phyloP scores from a whole-genome alignment of 2,329 filamentous ascomycete species.

The Lasiodiplodia theobromae region DNA sequence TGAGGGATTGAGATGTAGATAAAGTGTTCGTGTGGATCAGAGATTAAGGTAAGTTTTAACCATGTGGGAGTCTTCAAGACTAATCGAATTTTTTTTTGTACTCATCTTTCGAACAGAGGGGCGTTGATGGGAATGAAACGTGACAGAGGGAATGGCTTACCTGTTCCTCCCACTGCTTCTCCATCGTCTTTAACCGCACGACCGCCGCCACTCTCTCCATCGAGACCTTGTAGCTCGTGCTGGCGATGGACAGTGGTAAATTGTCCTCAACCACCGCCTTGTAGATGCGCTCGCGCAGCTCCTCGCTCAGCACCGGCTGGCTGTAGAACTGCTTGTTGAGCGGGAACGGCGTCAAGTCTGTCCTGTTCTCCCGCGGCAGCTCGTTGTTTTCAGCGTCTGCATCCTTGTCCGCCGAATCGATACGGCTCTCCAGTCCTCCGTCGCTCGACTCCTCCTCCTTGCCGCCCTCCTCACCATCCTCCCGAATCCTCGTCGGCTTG shows the following conservation, averaged over 20 bases:
- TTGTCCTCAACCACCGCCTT: slow-evolving; percentile 27
- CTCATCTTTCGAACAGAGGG: slow-evolving; percentile 65
- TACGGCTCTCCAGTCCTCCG: slow-evolving; percentile 34
- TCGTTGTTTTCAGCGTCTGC: slow-evolving; percentile 1
- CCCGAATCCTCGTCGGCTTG: neutral
- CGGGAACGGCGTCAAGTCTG: slow-evolving; percentile 69
- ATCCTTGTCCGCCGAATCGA: slow-evolving; percentile 21
- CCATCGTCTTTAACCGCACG: slow-evolving; percentile 82
- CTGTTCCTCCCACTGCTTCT: slow-evolving; percentile 77
- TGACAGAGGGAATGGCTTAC: slow-evolving; percentile 62
- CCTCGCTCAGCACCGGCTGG: slow-evolving; percentile 75
- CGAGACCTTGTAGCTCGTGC: slow-evolving; percentile 78
- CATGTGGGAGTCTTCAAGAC: slow-evolving; percentile 97
- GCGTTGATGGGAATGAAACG: neutral
- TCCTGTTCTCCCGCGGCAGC: slow-evolving; percentile 41
- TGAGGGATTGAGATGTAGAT: slow-evolving; percentile 29
- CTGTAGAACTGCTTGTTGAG: slow-evolving; percentile 74
- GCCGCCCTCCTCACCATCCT: slow-evolving; percentile 35
- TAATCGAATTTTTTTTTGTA: slow-evolving; percentile 87
- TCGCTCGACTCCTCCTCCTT: slow-evolving; percentile 21
- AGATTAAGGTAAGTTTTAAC: slow-evolving; percentile 84
- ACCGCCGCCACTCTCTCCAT: slow-evolving; percentile 86
- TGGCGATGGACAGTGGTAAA: slow-evolving; percentile 74
- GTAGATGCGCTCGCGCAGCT: slow-evolving; percentile 77
- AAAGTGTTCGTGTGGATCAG: slow-evolving; percentile 59